Evolutionary conservation across 768 basidiomycete genomes (phyloP), one percentile per base, ranked within the genome.

Genomic region (Dioszegia hungarica): DNA sequence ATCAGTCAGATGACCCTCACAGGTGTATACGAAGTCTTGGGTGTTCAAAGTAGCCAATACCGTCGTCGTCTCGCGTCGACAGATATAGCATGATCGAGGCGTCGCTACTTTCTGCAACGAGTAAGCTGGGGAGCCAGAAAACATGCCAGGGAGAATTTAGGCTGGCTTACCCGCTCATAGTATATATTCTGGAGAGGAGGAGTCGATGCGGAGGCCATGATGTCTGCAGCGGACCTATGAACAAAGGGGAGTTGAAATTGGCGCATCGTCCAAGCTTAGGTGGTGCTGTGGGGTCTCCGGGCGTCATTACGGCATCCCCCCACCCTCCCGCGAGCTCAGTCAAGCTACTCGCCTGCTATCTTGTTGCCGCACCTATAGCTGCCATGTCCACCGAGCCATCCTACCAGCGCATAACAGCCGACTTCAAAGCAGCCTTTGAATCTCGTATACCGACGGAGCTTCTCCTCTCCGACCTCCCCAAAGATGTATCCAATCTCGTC

Each of bases 31-130:
- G 72, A 92, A 95, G 76, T 95, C 93, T 11, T 82, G 79, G 9
- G 87, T 85, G 69, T 88, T 84, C 60, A 86, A 78, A 2, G 90
- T 94, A 20, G 90, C 88, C 20, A 95, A 83, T 28, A 93, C 91
- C 12, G 83, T 88, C 19, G 82, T 83, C 0, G 90, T 90, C 8
- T 88, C 87, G 67, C 86, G 85, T 74, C 81, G 82, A 79, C 92
- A 78, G 43, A 77, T 72, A 52, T 75, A 77, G 50, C 75, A 95
- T 17, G 86, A 81, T 74, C 84, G 86, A 8, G 86, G 78, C 1
- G 90, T 91, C 29, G 81, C 90, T 52, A 85, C 84, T 39, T 85
- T 84, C 90, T 93, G n/a, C n/a, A n/a, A n/a, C n/a, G 72, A 34
- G 27, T 17, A 25, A 0, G 22, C 19, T 22, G n/a, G n/a, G n/a